Conservation (phyloP, 208 protist genomes). For the Wallacemonas sp. region DNA sequence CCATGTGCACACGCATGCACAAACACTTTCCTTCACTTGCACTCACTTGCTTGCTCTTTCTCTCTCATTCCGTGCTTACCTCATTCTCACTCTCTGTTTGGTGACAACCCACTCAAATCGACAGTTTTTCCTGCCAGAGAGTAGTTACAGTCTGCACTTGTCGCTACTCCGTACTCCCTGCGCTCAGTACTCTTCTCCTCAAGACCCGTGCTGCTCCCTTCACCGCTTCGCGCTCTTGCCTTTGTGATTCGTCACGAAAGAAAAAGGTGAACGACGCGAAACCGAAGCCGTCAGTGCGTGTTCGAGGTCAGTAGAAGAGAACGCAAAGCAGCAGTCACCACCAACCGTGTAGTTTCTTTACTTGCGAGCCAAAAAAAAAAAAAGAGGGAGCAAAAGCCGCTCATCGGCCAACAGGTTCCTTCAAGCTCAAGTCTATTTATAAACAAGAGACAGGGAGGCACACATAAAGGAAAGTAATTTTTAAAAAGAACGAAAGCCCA, state of each 20-base stretch:
- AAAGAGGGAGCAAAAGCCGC: background rate
- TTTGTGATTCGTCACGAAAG: background rate
- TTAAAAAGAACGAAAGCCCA: background rate
- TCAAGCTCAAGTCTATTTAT: no score
- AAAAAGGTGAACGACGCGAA: no score
- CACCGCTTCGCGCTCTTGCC: background rate
- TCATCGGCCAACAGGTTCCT: no score
- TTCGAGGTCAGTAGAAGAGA: background rate
- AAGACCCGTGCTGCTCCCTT: background rate
- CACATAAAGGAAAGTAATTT: background rate
- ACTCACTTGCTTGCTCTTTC: constrained; percentile 2
- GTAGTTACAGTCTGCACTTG: background rate
- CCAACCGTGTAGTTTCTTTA: background rate
- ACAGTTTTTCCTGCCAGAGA: background rate
- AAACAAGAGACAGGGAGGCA: no score
- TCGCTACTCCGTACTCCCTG: background rate
- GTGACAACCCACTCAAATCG: no score
- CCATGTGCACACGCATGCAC: no score
- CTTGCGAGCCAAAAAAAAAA: background rate
- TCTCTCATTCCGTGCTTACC: constrained; percentile 17
- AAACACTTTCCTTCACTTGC: no score
- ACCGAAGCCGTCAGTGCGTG: no score
- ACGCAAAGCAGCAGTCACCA: background rate
- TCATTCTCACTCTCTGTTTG: constrained; percentile 21
- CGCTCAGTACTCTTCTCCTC: background rate